These are phyloP conservation scores for Geranomyces michiganensis DNA, from an alignment of 192 early-diverging fungal species.

Conservation along the genomic window DNA sequence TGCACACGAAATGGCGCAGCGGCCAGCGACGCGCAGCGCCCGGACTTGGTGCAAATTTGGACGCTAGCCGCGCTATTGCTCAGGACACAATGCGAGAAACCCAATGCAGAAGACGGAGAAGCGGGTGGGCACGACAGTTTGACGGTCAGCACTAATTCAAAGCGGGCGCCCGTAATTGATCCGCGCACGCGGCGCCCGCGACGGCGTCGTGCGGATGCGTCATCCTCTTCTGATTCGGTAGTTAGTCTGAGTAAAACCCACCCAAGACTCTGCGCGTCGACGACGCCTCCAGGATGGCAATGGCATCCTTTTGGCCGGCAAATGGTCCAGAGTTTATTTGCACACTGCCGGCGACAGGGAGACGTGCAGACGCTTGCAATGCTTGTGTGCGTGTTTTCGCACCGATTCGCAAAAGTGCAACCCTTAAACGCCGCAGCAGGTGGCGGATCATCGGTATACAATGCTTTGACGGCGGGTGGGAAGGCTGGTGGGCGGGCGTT, in stretches of 20 bases:
- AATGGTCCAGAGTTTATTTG: conserved; percentile 51
- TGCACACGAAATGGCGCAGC: conserved; percentile 66
- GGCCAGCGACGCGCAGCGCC: conserved; percentile 47
- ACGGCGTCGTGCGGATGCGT: not conserved
- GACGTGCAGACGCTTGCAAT: conserved; percentile 72
- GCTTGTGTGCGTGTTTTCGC: conserved; percentile 64
- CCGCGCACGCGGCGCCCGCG: not conserved
- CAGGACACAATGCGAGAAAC: not conserved
- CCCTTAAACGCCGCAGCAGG: not conserved
- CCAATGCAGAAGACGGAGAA: not conserved
- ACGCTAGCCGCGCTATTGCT: conserved; percentile 50
- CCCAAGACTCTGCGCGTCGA: too few species aligned
- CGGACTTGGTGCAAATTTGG: conserved; percentile 70
- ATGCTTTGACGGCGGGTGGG: too few species aligned
- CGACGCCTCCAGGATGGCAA: not conserved
- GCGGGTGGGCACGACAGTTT: not conserved
- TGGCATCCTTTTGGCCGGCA: conserved; percentile 45
- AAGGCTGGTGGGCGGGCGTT: too few species aligned
- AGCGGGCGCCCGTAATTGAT: not conserved
- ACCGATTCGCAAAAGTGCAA: not conserved
- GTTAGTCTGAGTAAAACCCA: too few species aligned
- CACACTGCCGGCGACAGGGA: conserved; percentile 55
- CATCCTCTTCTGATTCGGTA: too few species aligned
- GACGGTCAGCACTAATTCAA: not conserved
- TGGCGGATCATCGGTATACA: not conserved